Evolutionary conservation across 306 rosid genomes (phyloP).

Genomic region (Glycine soja): DNA sequence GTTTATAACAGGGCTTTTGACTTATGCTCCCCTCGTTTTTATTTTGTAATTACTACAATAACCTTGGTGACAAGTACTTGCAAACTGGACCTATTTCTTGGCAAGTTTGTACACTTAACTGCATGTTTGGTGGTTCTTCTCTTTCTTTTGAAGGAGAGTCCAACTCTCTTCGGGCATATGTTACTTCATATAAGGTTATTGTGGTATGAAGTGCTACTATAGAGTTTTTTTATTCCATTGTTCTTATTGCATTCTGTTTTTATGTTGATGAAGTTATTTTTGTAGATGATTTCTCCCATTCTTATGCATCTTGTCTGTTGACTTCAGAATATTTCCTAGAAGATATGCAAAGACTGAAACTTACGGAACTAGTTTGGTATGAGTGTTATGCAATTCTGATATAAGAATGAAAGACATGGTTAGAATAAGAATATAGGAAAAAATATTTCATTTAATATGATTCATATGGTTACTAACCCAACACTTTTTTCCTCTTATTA

Average conservation of each 20-base stretch:
- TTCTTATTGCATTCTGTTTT: conserved; percentile 22
- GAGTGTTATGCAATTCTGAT: conserved; percentile 35
- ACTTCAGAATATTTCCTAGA: conserved; percentile 93
- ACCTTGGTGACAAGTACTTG: conserved; percentile 66
- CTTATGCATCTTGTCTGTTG: conserved; percentile 88
- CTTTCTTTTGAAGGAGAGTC: conserved; percentile 53
- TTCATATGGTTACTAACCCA: conserved; percentile 32
- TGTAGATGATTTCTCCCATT: conserved; percentile 96
- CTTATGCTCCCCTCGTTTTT: neutral
- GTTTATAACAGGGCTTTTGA: conserved; percentile 15
- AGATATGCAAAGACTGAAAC: conserved; percentile 97
- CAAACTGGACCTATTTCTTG: conserved; percentile 66
- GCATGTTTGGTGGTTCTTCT: conserved; percentile 60
- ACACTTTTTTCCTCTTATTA: conserved; percentile 29
- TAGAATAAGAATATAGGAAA: conserved; percentile 21
- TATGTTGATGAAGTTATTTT: conserved; percentile 43
- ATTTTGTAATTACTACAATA: conserved; percentile 32
- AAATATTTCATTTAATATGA: conserved; percentile 19
- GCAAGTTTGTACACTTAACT: conserved; percentile 51
- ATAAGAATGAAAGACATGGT: neutral
- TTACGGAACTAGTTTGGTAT: conserved; percentile 88
- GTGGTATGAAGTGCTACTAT: conserved; percentile 68
- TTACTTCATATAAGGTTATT: conserved; percentile 75
- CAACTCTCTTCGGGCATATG: conserved; percentile 56
- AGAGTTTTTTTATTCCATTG: conserved; percentile 12